Base-by-base conservation (phyloP, 2,329 filamentous ascomycete genomes). In the Fonsecaea erecta region DNA sequence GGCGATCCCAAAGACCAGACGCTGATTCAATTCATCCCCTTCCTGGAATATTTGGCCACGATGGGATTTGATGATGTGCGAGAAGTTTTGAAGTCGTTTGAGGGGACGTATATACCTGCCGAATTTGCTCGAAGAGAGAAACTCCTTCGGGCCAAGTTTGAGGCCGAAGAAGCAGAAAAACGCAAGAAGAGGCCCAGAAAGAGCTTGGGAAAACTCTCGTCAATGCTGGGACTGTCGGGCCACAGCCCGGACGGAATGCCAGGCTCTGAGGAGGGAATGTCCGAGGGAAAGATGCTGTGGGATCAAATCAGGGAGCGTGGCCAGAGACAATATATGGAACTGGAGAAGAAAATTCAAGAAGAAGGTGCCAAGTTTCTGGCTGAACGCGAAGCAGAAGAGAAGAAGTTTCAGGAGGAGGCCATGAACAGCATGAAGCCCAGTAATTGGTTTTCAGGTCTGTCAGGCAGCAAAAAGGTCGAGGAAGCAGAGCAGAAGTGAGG, bases 301-400 rank as follows among this genome's bases (percentile, higher is more conserved):
- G 95, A 99, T 75, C 89, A 96, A 77, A 93, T 95, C 57, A 88
- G 95, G 56, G 95, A 99, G 80, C 86, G 93, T 56, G 95, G 95
- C 35, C 91, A 93, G 80, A 89, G 90, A 77, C 90, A 93, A 78
- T 99, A 98, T 79, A 87, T 96, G 82, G 80, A 89, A 71, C 85
- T 98, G 68, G 94, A 98, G 78, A 89, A 89, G 79, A 90, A 97
- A 81, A 96, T 99, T 73, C 86, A 90, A 53, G 90, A 96, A 78
- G 95, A 98, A 75, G 95, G 93, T 59, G 92, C 94, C 77, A 92
- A 94, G 81, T 97, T 93, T 92, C 83, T 99, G 72, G 93, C 93
- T 82, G 94, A 98, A 78, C 93, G 97, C 83, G 90, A 91, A 51
- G 89, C 89, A 55, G 86, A 91, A 76, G 90, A 93, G 81, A 94